phyloP scores from a whole-genome alignment of 805 yeast species.

The Yueomyces sinensis region DNA sequence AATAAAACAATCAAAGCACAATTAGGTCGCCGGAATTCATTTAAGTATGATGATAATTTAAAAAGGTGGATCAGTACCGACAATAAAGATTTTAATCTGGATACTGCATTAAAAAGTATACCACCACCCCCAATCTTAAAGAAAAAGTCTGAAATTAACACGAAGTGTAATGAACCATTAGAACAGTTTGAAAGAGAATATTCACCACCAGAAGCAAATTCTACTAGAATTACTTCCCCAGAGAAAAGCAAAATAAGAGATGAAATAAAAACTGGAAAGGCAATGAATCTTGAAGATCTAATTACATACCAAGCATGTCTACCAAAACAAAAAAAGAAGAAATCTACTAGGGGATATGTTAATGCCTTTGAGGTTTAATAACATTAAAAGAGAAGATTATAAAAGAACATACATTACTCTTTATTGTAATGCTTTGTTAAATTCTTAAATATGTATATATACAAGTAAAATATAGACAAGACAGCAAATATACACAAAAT shows the following conservation, averaged over 20 bases:
- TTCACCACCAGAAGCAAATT: slow-evolving; percentile 1
- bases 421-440: too few relatives aligned
- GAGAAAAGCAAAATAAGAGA: too few relatives aligned
- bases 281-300: too few relatives aligned
- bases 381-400: too few relatives aligned
- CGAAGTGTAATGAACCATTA: too few relatives aligned
- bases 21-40: slow-evolving; percentile 56
- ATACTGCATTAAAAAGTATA: slow-evolving; percentile 11
- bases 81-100: not conserved
- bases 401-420: too few relatives aligned
- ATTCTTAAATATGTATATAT: too few relatives aligned
- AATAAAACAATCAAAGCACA: slow-evolving; percentile 70
- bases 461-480: too few relatives aligned
- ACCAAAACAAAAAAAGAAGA: slow-evolving; percentile 28
- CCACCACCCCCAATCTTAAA: slow-evolving; percentile 17
- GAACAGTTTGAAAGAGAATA: too few relatives aligned
- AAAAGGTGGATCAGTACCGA: slow-evolving; percentile 76
- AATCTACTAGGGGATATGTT: slow-evolving; percentile 46
- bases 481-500: too few relatives aligned
- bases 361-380: slow-evolving; percentile 52
- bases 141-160: slow-evolving; percentile 2
- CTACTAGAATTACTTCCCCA: slow-evolving; percentile 11
- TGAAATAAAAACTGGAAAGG: too few relatives aligned
- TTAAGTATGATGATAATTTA: slow-evolving; percentile 70
- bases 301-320: slow-evolving; percentile 2